Conservation (phyloP, 225 moss, liverwort and hornwort genomes). For the Lunularia cruciata region DNA sequence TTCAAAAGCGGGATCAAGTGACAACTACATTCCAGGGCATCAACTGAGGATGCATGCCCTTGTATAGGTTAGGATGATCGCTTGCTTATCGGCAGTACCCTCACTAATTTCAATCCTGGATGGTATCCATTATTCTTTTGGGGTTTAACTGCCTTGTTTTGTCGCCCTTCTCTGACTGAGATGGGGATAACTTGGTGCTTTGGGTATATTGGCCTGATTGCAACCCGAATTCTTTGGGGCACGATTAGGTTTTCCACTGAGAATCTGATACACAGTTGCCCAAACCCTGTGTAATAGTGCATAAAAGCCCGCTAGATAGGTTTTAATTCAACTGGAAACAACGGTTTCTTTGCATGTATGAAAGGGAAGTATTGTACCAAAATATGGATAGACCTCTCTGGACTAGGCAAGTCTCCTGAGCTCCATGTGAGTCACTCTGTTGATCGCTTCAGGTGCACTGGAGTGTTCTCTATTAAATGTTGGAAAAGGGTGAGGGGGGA, state of each 20-base stretch:
- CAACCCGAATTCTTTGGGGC: background rate
- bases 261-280: background rate
- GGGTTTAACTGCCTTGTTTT: conserved; percentile 2
- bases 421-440: background rate
- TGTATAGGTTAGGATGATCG: conserved; percentile 18
- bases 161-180: background rate
- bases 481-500: background rate
- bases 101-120: conserved; percentile 6
- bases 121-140: conserved; percentile 14
- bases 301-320: conserved; percentile 3
- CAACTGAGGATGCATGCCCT: background rate
- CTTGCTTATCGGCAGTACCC: background rate
- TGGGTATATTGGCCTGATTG: background rate
- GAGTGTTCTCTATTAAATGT: background rate
- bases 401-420: background rate
- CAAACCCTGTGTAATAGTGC: conserved; percentile 21
- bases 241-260: background rate
- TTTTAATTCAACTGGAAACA: conserved; percentile 5
- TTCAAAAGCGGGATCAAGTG: background rate
- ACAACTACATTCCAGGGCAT: background rate
- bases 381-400: conserved; percentile 1
- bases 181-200: conserved; percentile 10
- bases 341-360: conserved; percentile 16
- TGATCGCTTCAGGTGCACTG: background rate
- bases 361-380: conserved; percentile 12